Evolutionary conservation across 2,329 filamentous ascomycete genomes (phyloP).

Genomic region (Aspergillus quadrilineatus): DNA sequence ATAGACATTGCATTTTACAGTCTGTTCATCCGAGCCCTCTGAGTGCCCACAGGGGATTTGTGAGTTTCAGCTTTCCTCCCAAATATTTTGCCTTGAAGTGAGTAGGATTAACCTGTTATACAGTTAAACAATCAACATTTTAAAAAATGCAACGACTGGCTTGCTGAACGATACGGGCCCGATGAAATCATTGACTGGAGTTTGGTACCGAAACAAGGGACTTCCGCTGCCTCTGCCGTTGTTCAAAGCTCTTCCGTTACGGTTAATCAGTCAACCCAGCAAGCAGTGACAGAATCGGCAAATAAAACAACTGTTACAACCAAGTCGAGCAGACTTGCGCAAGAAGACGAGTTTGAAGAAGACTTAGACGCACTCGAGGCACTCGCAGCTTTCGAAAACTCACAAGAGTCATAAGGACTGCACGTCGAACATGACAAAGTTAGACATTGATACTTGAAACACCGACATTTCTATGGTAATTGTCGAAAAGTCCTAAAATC

Average conservation of each 20-base stretch:
- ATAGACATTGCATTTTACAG: conserved; percentile 77
- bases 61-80: conserved; percentile 40
- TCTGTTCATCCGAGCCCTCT: conserved; percentile 92
- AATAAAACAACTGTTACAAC: conserved; percentile 16
- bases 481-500: too few relatives aligned
- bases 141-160: conserved; percentile 62
- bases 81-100: neutral
- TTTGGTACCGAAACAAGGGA: conserved; percentile 42
- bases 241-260: conserved; percentile 19
- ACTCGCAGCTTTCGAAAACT: conserved; percentile 32
- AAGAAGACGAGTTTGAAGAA: conserved; percentile 41
- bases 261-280: conserved; percentile 25
- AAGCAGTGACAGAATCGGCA: conserved; percentile 3
- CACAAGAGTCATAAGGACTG: neutral
- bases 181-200: conserved; percentile 85
- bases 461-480: too few relatives aligned
- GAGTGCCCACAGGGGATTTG: conserved; percentile 77
- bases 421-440: neutral
- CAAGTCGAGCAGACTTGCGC: conserved; percentile 12
- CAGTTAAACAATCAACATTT: conserved; percentile 48
- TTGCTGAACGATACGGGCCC: conserved; percentile 73
- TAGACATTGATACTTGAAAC: too few relatives aligned
- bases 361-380: conserved; percentile 46
- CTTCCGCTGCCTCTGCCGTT: conserved; percentile 12
- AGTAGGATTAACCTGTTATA: neutral